Evolutionary conservation across 371 early-diverging fungal species (phyloP).

Genomic region (Funneliformis caledonium): DNA sequence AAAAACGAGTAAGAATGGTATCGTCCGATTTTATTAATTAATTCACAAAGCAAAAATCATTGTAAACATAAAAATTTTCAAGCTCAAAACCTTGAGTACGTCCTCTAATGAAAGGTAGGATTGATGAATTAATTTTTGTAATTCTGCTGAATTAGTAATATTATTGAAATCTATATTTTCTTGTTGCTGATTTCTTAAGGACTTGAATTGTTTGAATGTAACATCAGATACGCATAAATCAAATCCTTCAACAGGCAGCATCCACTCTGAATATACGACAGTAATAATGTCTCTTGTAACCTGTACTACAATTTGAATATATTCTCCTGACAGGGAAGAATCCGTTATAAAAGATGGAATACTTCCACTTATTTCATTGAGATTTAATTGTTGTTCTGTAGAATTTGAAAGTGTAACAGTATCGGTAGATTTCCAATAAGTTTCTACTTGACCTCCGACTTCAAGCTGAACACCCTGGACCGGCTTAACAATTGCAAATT

Average conservation of each 20-base stretch:
- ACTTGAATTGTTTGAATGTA: conserved; percentile 61
- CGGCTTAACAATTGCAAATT: conserved; percentile 82
- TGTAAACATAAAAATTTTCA: not conserved
- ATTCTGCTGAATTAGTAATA: conserved; percentile 42
- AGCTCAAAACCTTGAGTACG: conserved; percentile 65
- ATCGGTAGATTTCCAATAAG: conserved; percentile 96
- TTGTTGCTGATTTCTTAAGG: conserved; percentile 48
- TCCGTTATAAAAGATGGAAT: conserved; percentile 83
- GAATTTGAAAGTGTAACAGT: conserved; percentile 53
- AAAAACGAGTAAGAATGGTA: not conserved
- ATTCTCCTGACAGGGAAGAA: conserved; percentile 76
- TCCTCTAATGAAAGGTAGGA: conserved; percentile 77
- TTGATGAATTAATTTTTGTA: conserved; percentile 49
- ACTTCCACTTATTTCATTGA: conserved; percentile 22
- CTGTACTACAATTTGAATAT: conserved; percentile 87
- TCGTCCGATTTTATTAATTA: not conserved
- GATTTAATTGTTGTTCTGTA: conserved; percentile 39
- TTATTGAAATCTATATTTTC: conserved; percentile 39
- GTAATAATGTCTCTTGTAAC: conserved; percentile 89
- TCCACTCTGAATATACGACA: conserved; percentile 81
- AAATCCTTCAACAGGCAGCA: conserved; percentile 61
- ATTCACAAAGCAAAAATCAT: not conserved
- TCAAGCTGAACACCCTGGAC: conserved; percentile 84
- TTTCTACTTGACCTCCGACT: conserved; percentile 93
- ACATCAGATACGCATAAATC: conserved; percentile 66